These are phyloP conservation scores for Metschnikowia drakensbergensis DNA, from an alignment of 805 yeast genomes.

Conservation along the genomic window DNA sequence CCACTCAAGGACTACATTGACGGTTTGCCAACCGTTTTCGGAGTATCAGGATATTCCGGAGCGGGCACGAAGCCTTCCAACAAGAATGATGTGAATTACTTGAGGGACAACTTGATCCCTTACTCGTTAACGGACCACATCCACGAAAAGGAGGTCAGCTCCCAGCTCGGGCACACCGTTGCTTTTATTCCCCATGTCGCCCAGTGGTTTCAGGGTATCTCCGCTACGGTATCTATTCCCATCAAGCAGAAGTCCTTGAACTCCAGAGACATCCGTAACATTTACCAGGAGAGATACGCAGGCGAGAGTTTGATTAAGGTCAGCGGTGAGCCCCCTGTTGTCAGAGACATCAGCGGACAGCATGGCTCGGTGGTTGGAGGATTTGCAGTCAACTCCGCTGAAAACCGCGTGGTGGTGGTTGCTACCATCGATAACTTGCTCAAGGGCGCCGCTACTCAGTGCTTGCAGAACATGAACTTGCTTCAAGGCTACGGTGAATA, in stretches of 20 bases:
- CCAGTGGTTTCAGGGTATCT: conserved; percentile 98
- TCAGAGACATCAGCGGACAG: conserved; percentile 84
- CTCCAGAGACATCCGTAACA: conserved; percentile 75
- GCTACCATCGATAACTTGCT: conserved; percentile 94
- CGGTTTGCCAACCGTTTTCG: conserved; percentile 83
- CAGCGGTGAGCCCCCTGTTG: conserved; percentile 90
- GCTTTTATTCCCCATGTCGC: conserved; percentile 98
- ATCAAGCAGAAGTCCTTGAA: conserved; percentile 62
- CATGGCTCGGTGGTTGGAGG: conserved; percentile 96
- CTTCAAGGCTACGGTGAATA: conserved; percentile 88
- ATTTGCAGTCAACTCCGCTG: conserved; percentile 84
- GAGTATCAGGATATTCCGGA: conserved; percentile 98
- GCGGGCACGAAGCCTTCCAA: conserved; percentile 99
- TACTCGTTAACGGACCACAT: conserved; percentile 95
- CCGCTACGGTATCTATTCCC: conserved; percentile 89
- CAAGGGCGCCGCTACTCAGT: conserved; percentile 98
- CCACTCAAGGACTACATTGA: conserved; percentile 69
- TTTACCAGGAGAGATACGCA: conserved; percentile 83
- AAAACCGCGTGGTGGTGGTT: conserved; percentile 87
- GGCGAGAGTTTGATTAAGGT: conserved; percentile 83
- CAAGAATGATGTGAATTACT: conserved; percentile 76
- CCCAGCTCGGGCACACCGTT: conserved; percentile 70
- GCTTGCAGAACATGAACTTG: conserved; percentile 92
- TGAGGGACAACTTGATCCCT: conserved; percentile 84
- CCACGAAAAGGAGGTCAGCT: conserved; percentile 90